A percentile compares a stretch with the other conserved stretches of the same genome.
Evolutionary conservation across 257 asterid species (phyloP).

Genomic region (Lavandula angustifolia): DNA sequence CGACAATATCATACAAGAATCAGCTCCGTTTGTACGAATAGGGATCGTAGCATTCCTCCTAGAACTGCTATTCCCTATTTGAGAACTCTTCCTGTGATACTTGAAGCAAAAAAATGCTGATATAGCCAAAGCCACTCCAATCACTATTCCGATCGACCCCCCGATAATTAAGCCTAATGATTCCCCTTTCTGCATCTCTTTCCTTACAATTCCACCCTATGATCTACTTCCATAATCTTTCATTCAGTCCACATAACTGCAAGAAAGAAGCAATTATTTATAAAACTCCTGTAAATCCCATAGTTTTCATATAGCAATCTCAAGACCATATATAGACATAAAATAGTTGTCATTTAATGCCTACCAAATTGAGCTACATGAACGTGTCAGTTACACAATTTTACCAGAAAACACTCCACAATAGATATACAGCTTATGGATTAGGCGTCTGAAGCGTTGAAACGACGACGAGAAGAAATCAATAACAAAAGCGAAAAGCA

Average conservation of each 20-base stretch:
- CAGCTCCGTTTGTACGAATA: conserved; percentile 71
- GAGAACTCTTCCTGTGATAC: conserved; percentile 59
- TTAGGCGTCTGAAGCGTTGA: conserved; percentile 13
- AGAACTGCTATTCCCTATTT: conserved; percentile 83
- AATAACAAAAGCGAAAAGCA: conserved; percentile 24
- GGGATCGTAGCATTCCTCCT: conserved; percentile 75
- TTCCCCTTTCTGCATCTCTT: conserved; percentile 67
- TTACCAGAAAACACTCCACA: conserved; percentile 19
- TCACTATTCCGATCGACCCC: conserved; percentile 79
- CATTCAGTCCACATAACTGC: conserved; percentile 50
- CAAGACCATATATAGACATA: conserved; percentile 4
- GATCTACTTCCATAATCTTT: conserved; percentile 38
- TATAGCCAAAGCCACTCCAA: conserved; percentile 77
- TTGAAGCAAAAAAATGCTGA: conserved; percentile 58
- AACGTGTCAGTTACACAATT: conserved; percentile 13
- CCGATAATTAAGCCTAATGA: conserved; percentile 71
- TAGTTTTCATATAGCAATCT: conserved; percentile 9
- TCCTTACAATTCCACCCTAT: conserved; percentile 33
- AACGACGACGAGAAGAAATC: conserved; percentile 19
- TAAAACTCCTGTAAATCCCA: conserved; percentile 13
- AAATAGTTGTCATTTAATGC: conserved; percentile 6
- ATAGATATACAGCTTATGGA: conserved; percentile 12
- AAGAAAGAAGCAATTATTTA: conserved; percentile 21
- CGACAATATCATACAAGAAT: conserved; percentile 63
- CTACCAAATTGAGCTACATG: conserved; percentile 16